Base-by-base conservation (phyloP, 2,329 filamentous ascomycete species). In the Colletotrichum tamarilloi region DNA sequence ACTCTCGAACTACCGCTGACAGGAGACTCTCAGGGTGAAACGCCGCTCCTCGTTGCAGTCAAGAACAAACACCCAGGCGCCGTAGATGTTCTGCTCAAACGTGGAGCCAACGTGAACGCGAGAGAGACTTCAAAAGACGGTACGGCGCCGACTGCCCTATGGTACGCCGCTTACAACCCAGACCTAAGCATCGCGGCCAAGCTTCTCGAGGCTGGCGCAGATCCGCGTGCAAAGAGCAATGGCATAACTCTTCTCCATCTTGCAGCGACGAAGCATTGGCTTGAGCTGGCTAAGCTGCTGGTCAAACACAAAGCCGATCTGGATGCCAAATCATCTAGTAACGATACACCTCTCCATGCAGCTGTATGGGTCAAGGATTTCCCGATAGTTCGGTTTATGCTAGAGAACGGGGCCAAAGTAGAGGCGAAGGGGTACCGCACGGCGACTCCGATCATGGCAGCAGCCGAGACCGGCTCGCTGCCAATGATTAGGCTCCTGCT, bases 401-500 rank as follows among this genome's bases (percentile, higher is more conserved):
- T 74, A 30, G 63, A 68, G 2, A 24, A 24, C 9, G 38, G 69
- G 8, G 72, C 64, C 1, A 16, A n/a, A 2, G 57, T 68, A 42
- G 58, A 62, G n/a, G 28, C 22, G 9, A 56, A 55, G 7, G 64
- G 65, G 26, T 14, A 14, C 35, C 28, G 8, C 46, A 68, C 26
- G 14, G 38, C 46, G 57, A 62, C 69, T 5, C 49, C 69, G 9
- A 35, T 72, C 58, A 72, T 60, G 49, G 60, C 26, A 14, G 67
- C 58, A 7, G 66, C 38, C 8, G 55, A 42, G 49, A 49, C 6
- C 30, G 67, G 67, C 42, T 58, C 28, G 2, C 22, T 68, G 11
- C 65, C 70, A 11, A 53, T 66, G 6, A 35, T 71, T 9, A 53
- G 59, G 30, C 67, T 73, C 7, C 67, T 73, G 3, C 35, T 71